Evolutionary conservation across 768 basidiomycete genomes (phyloP).

Genomic region (Cystobasidium ongulense): DNA sequence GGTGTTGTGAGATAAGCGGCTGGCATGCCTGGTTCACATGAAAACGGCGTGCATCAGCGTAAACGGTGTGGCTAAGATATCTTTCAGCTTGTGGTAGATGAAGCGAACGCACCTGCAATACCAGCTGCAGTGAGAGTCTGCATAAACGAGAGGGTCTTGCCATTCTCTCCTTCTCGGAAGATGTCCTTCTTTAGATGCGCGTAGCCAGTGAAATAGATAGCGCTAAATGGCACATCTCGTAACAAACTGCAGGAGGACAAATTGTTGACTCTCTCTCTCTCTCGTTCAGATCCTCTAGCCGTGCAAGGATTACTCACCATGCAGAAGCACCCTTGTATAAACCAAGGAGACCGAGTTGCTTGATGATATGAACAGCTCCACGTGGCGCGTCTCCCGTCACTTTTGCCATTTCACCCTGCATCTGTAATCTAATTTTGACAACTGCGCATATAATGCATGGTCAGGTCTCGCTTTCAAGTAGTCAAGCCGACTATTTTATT

Average conservation of each 20-base stretch:
- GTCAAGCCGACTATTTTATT: too few species aligned
- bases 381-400: constrained; percentile 56
- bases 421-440: constrained; percentile 70
- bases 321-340: constrained; percentile 88
- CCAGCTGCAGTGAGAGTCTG: constrained; percentile 79
- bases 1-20: constrained; percentile 70
- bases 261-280: background rate
- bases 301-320: constrained; percentile 49
- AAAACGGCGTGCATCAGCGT: background rate
- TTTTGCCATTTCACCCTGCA: constrained; percentile 93
- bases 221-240: constrained; percentile 94
- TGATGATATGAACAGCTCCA: constrained; percentile 85
- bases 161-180: constrained; percentile 91
- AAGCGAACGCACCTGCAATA: constrained; percentile 71
- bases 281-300: background rate
- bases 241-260: constrained; percentile 50
- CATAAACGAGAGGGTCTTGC: constrained; percentile 79
- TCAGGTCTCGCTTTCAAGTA: too few species aligned
- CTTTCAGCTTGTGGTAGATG: background rate
- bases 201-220: constrained; percentile 51
- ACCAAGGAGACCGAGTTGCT: constrained; percentile 82
- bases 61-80: background rate
- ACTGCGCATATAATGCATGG: constrained; percentile 12
- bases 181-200: constrained; percentile 69
- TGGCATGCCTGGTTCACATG: constrained; percentile 8